These are phyloP conservation scores for Pneumocystis wakefieldiae DNA, from an alignment of 1,139 yeast species.

Conservation along the genomic window DNA sequence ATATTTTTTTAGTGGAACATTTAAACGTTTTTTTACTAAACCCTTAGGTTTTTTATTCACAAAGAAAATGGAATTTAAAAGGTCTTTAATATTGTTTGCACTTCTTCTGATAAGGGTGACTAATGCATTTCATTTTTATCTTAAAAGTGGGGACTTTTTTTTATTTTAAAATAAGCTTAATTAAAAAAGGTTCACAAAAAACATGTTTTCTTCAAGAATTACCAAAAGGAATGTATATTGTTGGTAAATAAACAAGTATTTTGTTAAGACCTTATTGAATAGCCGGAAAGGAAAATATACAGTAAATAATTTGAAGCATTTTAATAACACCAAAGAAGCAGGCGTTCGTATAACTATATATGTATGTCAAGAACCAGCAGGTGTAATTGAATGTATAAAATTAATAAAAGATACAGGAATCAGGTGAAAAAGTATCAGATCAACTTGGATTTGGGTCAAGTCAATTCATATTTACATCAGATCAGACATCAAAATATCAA, in stretches of 20 bases:
- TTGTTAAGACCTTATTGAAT: neutral
- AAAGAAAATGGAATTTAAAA: too few species aligned
- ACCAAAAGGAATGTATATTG: neutral
- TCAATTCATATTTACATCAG: neutral
- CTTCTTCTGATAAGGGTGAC: constrained; percentile 26
- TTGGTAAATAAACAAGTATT: neutral
- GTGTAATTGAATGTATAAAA: too few species aligned
- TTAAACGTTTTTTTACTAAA: too few species aligned
- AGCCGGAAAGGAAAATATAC: neutral
- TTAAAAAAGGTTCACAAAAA: neutral
- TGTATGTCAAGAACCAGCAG: neutral
- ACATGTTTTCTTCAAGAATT: neutral
- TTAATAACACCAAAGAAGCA: neutral
- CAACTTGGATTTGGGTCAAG: neutral
- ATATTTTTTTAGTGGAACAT: too few species aligned
- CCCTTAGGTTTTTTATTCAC: too few species aligned
- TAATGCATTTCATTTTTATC: constrained; percentile 16
- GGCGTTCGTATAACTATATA: neutral
- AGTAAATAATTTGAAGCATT: neutral
- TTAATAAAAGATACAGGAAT: neutral
- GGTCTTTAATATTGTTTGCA: too few species aligned
- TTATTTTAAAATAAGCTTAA: too few species aligned
- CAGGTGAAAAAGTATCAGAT: neutral
- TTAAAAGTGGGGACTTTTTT: neutral
- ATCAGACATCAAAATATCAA: neutral